Percentiles rank a stretch among this genome's conserved stretches.
Evolutionary conservation across 2,329 filamentous ascomycete genomes (phyloP).

Genomic region (Pseudovirgaria hyperparasitica): DNA sequence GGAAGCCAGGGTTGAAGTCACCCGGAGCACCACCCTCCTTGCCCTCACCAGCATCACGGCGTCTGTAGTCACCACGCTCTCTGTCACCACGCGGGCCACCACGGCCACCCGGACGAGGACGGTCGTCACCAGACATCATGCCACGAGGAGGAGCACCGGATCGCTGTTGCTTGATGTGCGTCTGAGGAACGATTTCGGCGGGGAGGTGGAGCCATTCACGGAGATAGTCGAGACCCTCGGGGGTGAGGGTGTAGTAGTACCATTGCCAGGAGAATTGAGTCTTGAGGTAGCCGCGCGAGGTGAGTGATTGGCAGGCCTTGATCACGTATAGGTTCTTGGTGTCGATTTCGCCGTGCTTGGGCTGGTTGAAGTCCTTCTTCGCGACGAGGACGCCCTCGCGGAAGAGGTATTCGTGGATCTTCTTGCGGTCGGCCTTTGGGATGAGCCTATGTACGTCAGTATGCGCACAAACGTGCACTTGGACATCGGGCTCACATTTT

Average conservation of each 20-base stretch:
- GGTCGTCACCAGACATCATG: slow-evolving; percentile 84
- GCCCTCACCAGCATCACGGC: slow-evolving; percentile 55
- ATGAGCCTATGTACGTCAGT: slow-evolving; percentile 65
- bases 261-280: slow-evolving; percentile 76
- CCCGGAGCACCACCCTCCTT: slow-evolving; percentile 25
- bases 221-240: slow-evolving; percentile 99
- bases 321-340: slow-evolving; percentile 99
- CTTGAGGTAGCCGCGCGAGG: slow-evolving; percentile 97
- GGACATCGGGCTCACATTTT: slow-evolving; percentile 24
- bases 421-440: slow-evolving; percentile 99
- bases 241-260: slow-evolving; percentile 99
- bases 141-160: slow-evolving; percentile 95
- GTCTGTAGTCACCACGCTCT: slow-evolving; percentile 81
- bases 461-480: too few relatives aligned
- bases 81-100: slow-evolving; percentile 47
- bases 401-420: slow-evolving; percentile 99
- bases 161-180: slow-evolving; percentile 99
- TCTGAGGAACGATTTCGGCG: slow-evolving; percentile 97
- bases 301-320: slow-evolving; percentile 97
- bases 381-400: slow-evolving; percentile 75
- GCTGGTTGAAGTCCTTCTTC: slow-evolving; percentile 98
- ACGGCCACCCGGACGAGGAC: slow-evolving; percentile 60
- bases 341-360: slow-evolving; percentile 96
- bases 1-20: slow-evolving; percentile 31
- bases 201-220: slow-evolving; percentile 99